phyloP scores from a whole-genome alignment of 1,284 basidiomycete genomes.

The Pseudozyma hubeiensis region DNA sequence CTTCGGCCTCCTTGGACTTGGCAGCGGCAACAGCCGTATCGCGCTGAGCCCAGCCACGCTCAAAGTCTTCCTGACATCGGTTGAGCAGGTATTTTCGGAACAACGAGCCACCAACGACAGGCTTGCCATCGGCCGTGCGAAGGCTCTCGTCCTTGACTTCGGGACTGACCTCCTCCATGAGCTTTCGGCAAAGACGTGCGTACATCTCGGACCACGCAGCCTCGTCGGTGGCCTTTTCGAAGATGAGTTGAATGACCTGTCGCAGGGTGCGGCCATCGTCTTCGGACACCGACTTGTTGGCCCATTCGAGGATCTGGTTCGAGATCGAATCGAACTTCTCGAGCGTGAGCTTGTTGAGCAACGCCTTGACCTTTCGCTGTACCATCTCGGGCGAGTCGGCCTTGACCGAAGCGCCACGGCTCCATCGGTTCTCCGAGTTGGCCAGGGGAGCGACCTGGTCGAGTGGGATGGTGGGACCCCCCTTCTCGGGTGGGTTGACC shows the following conservation, averaged over 20 bases:
- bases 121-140: slow-evolving; percentile 79
- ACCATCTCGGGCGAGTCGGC: slow-evolving; percentile 82
- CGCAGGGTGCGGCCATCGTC: slow-evolving; percentile 92
- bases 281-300: slow-evolving; percentile 91
- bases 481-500: slow-evolving; percentile 68
- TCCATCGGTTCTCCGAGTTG: slow-evolving; percentile 85
- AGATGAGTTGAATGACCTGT: slow-evolving; percentile 93
- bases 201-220: slow-evolving; percentile 97
- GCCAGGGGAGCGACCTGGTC: slow-evolving; percentile 79
- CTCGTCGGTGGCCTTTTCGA: slow-evolving; percentile 97
- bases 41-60: slow-evolving; percentile 78
- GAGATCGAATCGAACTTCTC: slow-evolving; percentile 97
- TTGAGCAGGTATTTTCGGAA: slow-evolving; percentile 91
- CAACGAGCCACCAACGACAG: slow-evolving; percentile 84
- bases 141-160: slow-evolving; percentile 82
- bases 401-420: slow-evolving; percentile 50
- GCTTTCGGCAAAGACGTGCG: slow-evolving; percentile 90
- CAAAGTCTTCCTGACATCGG: slow-evolving; percentile 94
- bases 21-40: slow-evolving; percentile 73
- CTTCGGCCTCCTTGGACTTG: slow-evolving; percentile 73
- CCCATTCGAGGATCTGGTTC: slow-evolving; percentile 90
- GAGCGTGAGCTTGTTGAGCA: slow-evolving; percentile 96
- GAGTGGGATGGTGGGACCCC: slow-evolving; percentile 71
- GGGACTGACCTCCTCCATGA: slow-evolving; percentile 88
- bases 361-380: slow-evolving; percentile 89